Percentiles rank a stretch among this genome's conserved stretches.
These are phyloP conservation scores for Lagerstroemia speciosa DNA, from an alignment of 345 rosid genomes.

Conservation along the genomic window DNA sequence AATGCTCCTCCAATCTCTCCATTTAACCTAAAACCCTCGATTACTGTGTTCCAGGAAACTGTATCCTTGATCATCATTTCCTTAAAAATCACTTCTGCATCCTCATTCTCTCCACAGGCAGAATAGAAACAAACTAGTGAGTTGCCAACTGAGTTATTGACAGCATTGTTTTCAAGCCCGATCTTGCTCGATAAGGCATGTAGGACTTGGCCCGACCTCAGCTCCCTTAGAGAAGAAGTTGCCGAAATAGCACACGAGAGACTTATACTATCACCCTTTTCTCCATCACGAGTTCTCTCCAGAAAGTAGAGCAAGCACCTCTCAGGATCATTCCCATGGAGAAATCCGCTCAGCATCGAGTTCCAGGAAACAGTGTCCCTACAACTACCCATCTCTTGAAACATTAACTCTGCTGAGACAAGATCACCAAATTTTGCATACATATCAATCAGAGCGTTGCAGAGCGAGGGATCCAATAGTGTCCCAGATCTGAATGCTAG, in stretches of 20 bases:
- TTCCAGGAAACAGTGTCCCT: conserved; percentile 60
- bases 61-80: conserved; percentile 27
- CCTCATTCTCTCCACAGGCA: conserved; percentile 26
- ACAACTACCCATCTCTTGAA: conserved; percentile 21
- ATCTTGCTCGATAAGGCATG: conserved; percentile 35
- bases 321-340: conserved; percentile 27
- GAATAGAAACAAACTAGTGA: conserved; percentile 50
- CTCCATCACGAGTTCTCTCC: conserved; percentile 29
- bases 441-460: conserved; percentile 47
- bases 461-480: conserved; percentile 30
- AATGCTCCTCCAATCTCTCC: conserved; percentile 36
- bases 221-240: conserved; percentile 30
- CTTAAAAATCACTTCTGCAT: conserved; percentile 30
- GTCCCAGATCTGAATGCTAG: conserved; percentile 36
- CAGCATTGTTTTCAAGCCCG: conserved; percentile 20
- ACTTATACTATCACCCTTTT: conserved; percentile 33
- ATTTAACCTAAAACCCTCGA: conserved; percentile 39
- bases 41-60: conserved; percentile 48
- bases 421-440: conserved; percentile 49
- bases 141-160: conserved; percentile 34
- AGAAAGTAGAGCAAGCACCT: conserved; percentile 34
- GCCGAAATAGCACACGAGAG: conserved; percentile 46
- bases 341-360: conserved; percentile 41
- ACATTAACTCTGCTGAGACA: conserved; percentile 31
- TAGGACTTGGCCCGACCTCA: conserved; percentile 28